Evolutionary conservation across 2,329 filamentous ascomycete species (phyloP).

Genomic region (Ophiostoma sp.): DNA sequence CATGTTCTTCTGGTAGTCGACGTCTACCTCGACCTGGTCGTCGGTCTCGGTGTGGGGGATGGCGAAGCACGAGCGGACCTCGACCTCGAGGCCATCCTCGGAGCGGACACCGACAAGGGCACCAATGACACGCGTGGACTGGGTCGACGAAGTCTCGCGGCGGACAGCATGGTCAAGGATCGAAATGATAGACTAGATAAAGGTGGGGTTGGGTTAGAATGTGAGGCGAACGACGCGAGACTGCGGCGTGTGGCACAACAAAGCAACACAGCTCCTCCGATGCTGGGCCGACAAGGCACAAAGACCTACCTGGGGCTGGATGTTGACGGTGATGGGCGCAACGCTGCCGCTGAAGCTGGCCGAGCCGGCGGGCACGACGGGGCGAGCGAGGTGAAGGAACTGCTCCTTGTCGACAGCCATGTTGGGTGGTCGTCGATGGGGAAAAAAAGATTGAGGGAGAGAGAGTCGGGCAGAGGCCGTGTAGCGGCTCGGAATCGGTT

Average conservation of each 20-base stretch:
- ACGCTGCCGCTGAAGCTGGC: slow-evolving; percentile 78
- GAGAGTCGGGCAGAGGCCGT: slow-evolving; percentile 26
- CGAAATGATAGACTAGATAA: slow-evolving; percentile 58
- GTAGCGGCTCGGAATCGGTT: neutral
- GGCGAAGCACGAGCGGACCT: slow-evolving; percentile 93
- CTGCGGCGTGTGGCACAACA: neutral
- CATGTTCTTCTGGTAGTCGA: slow-evolving; percentile 99
- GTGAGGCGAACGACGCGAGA: neutral
- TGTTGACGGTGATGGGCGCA: slow-evolving; percentile 85
- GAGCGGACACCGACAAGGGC: slow-evolving; percentile 87
- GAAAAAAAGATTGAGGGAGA: neutral
- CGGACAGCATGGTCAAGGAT: slow-evolving; percentile 92
- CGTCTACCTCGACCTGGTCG: slow-evolving; percentile 98
- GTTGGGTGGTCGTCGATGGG: slow-evolving; percentile 30
- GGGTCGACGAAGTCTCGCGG: slow-evolving; percentile 66
- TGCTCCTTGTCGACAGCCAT: slow-evolving; percentile 78
- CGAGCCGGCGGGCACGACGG: slow-evolving; percentile 73
- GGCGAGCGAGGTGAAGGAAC: slow-evolving; percentile 91
- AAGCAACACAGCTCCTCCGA: neutral
- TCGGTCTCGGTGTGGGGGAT: slow-evolving; percentile 97
- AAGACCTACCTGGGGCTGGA: slow-evolving; percentile 81
- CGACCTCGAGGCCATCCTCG: slow-evolving; percentile 94
- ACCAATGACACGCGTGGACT: slow-evolving; percentile 93
- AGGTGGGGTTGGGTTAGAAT: slow-evolving; percentile 6
- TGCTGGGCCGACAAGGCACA: neutral